A percentile compares a stretch with the other conserved stretches of the same genome.
phyloP scores from a whole-genome alignment of 1,139 yeast genomes.

The Suhomyces chickasaworum region DNA sequence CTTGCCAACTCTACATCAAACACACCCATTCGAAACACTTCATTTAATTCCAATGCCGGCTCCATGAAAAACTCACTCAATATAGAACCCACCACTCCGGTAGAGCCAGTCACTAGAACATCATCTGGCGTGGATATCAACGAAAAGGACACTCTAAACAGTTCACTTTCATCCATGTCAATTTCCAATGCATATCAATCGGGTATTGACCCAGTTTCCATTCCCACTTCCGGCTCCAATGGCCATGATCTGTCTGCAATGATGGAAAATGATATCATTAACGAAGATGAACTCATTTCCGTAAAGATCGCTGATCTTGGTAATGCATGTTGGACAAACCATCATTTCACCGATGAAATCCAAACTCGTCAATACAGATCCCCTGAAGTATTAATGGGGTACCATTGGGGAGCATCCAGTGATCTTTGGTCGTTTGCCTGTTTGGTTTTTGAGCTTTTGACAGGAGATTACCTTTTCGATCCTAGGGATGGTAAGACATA shows the following conservation, averaged over 20 bases:
- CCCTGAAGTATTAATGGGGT: slow-evolving; percentile 50
- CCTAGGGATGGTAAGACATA: slow-evolving; percentile 51
- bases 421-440: slow-evolving; percentile 55
- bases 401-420: slow-evolving; percentile 53
- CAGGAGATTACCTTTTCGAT: slow-evolving; percentile 52
- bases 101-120: slow-evolving; percentile 14
- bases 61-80: slow-evolving; percentile 4
- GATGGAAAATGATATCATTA: slow-evolving; percentile 27
- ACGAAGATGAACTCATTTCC: slow-evolving; percentile 50
- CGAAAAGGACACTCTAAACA: slow-evolving; percentile 31
- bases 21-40: slow-evolving; percentile 39
- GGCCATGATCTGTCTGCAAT: slow-evolving; percentile 9
- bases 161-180: slow-evolving; percentile 48
- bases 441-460: slow-evolving; percentile 46
- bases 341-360: slow-evolving; percentile 53
- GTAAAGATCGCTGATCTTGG: slow-evolving; percentile 55
- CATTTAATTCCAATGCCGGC: slow-evolving; percentile 12
- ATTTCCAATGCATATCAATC: slow-evolving; percentile 30
- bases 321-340: slow-evolving; percentile 52
- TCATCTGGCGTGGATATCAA: slow-evolving; percentile 11
- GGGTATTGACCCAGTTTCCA: slow-evolving; percentile 27
- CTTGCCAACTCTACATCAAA: slow-evolving; percentile 44
- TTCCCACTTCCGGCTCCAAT: slow-evolving; percentile 22
- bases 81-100: slow-evolving; percentile 14
- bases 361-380: slow-evolving; percentile 53